Evolutionary conservation across 495 filamentous ascomycete species (phyloP).

Genomic region (Hypoxylon cercidicola): DNA sequence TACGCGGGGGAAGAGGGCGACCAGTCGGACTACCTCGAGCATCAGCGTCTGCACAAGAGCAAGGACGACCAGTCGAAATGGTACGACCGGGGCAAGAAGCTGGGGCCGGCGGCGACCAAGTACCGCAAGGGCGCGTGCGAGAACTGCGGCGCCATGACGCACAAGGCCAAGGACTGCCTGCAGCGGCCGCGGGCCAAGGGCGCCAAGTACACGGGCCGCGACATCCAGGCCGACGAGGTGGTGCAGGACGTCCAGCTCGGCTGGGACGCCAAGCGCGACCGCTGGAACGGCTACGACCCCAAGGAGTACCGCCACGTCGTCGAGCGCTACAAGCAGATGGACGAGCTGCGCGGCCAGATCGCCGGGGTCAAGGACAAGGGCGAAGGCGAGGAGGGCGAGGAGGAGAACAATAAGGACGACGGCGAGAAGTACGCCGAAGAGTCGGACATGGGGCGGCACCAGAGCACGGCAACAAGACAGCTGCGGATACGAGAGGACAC

Average conservation of each 20-base stretch:
- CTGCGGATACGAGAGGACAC: conserved; percentile 95
- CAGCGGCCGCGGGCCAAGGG: conserved; percentile 89
- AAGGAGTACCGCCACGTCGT: conserved; percentile 86
- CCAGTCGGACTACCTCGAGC: conserved; percentile 90
- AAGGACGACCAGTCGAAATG: conserved; percentile 80
- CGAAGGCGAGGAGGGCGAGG: conserved; percentile 59
- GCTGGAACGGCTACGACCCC: conserved; percentile 97
- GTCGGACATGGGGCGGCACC: conserved; percentile 93
- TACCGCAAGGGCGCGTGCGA: conserved; percentile 98
- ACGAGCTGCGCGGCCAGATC: conserved; percentile 75
- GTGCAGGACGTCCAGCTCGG: conserved; percentile 84
- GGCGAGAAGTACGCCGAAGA: conserved; percentile 89
- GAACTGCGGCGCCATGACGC: conserved; percentile 96
- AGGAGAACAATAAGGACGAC: conserved; percentile 64
- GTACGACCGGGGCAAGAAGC: conserved; percentile 87
- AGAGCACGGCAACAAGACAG: conserved; percentile 89
- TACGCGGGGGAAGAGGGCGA: conserved; percentile 86
- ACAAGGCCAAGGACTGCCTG: conserved; percentile 94
- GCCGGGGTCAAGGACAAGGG: conserved; percentile 50
- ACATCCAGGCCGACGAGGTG: conserved; percentile 94
- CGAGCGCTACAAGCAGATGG: conserved; percentile 86
- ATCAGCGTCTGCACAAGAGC: conserved; percentile 87
- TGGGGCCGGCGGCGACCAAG: conserved; percentile 88
- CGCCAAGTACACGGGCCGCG: conserved; percentile 89
- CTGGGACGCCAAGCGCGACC: conserved; percentile 98